phyloP scores from a whole-genome alignment of 352 stramenopile species.

The Globisporangium alternatum region DNA sequence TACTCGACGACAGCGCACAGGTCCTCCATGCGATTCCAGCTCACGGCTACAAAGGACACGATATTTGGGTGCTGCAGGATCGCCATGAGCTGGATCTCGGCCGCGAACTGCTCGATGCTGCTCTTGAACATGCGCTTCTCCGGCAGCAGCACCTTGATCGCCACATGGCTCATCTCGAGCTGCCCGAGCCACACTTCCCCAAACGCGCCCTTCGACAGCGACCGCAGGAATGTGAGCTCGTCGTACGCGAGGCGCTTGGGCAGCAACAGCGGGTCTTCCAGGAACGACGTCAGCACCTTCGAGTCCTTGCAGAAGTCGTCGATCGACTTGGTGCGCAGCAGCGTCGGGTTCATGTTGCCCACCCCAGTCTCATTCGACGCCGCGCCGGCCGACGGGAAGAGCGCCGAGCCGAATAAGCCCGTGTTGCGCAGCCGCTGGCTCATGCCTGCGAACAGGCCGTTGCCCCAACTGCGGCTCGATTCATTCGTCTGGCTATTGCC shows the following conservation, averaged over 20 bases:
- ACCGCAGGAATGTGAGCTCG: slow-evolving; percentile 59
- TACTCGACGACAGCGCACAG: slow-evolving; percentile 79
- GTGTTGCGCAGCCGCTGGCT: slow-evolving; percentile 16
- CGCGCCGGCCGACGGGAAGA: slow-evolving; percentile 1
- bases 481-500: not conserved
- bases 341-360: not conserved
- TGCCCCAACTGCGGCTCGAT: not conserved
- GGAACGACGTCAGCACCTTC: slow-evolving; percentile 41
- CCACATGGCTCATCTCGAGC: slow-evolving; percentile 63
- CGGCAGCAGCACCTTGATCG: slow-evolving; percentile 67
- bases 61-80: slow-evolving; percentile 74
- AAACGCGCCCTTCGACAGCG: slow-evolving; percentile 66
- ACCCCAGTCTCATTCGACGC: not conserved
- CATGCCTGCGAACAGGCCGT: slow-evolving; percentile 6
- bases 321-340: slow-evolving; percentile 35
- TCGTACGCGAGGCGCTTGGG: slow-evolving; percentile 58
- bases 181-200: slow-evolving; percentile 74
- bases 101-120: slow-evolving; percentile 62
- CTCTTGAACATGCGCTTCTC: slow-evolving; percentile 51
- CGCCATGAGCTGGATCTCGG: slow-evolving; percentile 73
- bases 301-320: slow-evolving; percentile 69
- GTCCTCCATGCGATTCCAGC: slow-evolving; percentile 62
- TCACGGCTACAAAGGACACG: slow-evolving; percentile 69
- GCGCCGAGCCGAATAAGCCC: slow-evolving; percentile 10
- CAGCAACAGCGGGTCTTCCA: slow-evolving; percentile 47